Evolutionary conservation across 2,329 filamentous ascomycete species (phyloP), one percentile per base, ranked within the genome.

Genomic region (Ceratocystis cubensis): DNA sequence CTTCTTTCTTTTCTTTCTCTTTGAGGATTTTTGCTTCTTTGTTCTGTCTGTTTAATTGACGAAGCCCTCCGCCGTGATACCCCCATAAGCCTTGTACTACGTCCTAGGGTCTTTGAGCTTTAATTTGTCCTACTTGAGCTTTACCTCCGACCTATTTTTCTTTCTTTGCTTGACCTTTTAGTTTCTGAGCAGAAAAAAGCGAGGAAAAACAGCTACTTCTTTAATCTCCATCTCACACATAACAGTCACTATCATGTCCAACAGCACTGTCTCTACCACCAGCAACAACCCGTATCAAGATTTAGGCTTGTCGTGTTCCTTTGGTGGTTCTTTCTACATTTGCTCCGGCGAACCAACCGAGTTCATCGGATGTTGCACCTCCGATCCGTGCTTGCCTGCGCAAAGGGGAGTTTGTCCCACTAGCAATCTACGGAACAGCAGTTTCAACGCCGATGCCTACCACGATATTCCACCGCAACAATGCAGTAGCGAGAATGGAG

Each of bases 301-400:
- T 48, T 30, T 76, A 1, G 75, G 72, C 15, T 68, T 76, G 0
- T 67, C 66, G 4, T 78, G 77, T 53, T 73, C 73, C 0, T 66
- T 63, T 1, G 72, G 71, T 2, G 73, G 75, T 28, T 45, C 66
- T 5, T 77, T 78, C 45, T 78, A 78, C 71, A 71, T 77, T 66
- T 78, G 77, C 69, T 56, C 68, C 3, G 70, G 71, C 1, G 72
- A 72, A 41, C 69, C 67, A 2, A 69, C 69, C 2, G 73, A 73
- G 37, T 79, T 78, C 69, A 65, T 79, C 50, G 78, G 77, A 13
- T 79, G 77, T 69, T 79, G 77, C 70, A 70, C 71, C 45, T 70
- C 70, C 44, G 70, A 78, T 64, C 76, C 77, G 1, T 76, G 74
- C 70, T 67, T 70, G 25, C 67, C 70, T 41, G 67, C 66, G 6